Percentiles rank a stretch among this genome's conserved stretches.
phyloP scores from a whole-genome alignment of 2,329 filamentous ascomycete genomes.

The Ophiostoma ips region DNA sequence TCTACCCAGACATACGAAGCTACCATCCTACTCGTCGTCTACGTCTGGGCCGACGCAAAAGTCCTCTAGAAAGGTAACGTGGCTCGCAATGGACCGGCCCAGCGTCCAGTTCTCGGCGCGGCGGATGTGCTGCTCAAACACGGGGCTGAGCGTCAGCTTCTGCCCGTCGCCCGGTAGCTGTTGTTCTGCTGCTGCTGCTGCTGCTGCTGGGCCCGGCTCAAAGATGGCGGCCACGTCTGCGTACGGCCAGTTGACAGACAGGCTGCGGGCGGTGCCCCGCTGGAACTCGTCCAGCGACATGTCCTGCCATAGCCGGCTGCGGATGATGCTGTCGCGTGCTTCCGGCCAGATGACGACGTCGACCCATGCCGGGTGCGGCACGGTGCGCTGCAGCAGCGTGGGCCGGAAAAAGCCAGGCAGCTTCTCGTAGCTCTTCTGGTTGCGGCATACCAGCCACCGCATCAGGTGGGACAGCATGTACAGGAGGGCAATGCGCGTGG shows the following conservation, averaged over 20 bases:
- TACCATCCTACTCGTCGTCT: neutral
- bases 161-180: conserved; percentile 4
- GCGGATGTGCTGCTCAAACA: conserved; percentile 10
- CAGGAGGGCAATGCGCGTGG: conserved; percentile 14
- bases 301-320: neutral
- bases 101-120: conserved; percentile 6
- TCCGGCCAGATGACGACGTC: conserved; percentile 13
- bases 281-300: conserved; percentile 5
- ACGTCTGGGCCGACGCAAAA: neutral
- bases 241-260: conserved; percentile 11
- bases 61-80: neutral
- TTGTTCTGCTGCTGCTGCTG: too few species aligned
- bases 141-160: conserved; percentile 6
- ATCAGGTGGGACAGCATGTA: conserved; percentile 11
- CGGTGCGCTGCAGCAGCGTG: conserved; percentile 15
- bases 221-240: conserved; percentile 6
- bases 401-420: conserved; percentile 16
- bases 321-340: conserved; percentile 7
- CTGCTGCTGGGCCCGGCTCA: neutral
- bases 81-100: neutral
- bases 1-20: neutral
- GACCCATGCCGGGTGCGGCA: conserved; percentile 17
- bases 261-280: neutral
- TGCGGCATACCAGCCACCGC: conserved; percentile 15
- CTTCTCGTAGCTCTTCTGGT: conserved; percentile 15